phyloP scores from a whole-genome alignment of 345 rosid genomes.

The Raphanus sativus region DNA sequence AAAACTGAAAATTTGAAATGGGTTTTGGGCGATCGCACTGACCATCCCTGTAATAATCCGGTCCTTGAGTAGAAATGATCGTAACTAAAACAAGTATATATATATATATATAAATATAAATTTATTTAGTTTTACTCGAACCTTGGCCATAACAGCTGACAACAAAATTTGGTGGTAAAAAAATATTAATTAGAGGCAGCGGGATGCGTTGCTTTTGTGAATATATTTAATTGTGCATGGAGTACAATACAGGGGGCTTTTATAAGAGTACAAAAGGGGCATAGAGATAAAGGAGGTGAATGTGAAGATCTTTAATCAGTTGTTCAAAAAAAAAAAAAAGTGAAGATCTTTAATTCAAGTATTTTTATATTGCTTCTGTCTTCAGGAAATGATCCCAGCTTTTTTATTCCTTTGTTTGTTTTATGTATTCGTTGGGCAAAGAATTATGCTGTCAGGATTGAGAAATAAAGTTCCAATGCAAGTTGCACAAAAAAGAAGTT shows the following conservation, averaged over 20 bases:
- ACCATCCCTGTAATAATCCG: too few relatives aligned
- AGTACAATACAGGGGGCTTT: not conserved
- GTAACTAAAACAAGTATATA: not conserved
- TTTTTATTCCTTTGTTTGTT: slow-evolving; percentile 6
- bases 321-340: too few relatives aligned
- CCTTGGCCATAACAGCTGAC: slow-evolving; percentile 15
- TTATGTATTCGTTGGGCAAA: slow-evolving; percentile 10
- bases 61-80: not conserved
- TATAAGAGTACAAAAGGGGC: slow-evolving; percentile 7
- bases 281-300: not conserved
- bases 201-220: not conserved
- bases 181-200: not conserved
- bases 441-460: slow-evolving; percentile 27
- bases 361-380: slow-evolving; percentile 35
- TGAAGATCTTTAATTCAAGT: slow-evolving; percentile 12
- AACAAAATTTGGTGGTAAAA: not conserved
- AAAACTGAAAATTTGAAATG: too few relatives aligned
- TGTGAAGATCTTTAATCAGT: slow-evolving; percentile 3
- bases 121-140: not conserved
- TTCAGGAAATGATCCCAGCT: not conserved
- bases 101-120: too few relatives aligned
- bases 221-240: slow-evolving; percentile 9
- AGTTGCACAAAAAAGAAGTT: too few relatives aligned
- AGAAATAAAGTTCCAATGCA: not conserved
- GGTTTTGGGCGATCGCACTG: too few relatives aligned